These are phyloP conservation scores for Ramaria sp. DNA, from an alignment of 768 basidiomycete genomes.

Conservation along the genomic window DNA sequence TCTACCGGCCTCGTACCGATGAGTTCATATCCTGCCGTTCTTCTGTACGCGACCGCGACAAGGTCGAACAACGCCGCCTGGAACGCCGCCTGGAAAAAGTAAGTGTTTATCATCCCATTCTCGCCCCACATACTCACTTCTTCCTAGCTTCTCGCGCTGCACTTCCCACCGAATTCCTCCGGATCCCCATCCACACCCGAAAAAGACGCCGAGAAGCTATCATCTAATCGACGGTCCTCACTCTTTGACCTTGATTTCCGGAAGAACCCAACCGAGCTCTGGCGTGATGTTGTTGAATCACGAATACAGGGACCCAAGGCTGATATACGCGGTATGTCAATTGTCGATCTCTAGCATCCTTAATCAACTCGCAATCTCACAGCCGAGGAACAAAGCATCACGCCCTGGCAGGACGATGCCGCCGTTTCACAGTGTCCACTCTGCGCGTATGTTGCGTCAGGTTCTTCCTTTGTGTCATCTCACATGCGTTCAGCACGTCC, in stretches of 20 bases:
- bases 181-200: not conserved
- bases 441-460: constrained; percentile 51
- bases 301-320: constrained; percentile 39
- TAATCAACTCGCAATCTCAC: not conserved
- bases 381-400: constrained; percentile 86
- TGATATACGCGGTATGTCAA: constrained; percentile 53
- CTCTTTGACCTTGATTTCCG: constrained; percentile 64
- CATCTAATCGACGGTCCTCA: constrained; percentile 37
- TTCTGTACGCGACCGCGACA: constrained; percentile 31
- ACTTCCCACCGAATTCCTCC: constrained; percentile 1
- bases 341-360: not conserved
- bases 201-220: constrained; percentile 1
- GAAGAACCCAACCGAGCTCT: constrained; percentile 59
- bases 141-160: not conserved
- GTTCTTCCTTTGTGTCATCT: not conserved
- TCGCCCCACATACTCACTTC: not conserved
- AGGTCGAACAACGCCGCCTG: constrained; percentile 74
- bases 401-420: constrained; percentile 88
- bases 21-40: constrained; percentile 52
- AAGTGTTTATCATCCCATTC: constrained; percentile 9
- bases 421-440: constrained; percentile 71
- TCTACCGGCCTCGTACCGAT: constrained; percentile 70
- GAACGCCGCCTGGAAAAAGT: constrained; percentile 86
- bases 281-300: constrained; percentile 47
- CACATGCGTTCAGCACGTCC: constrained; percentile 34